Conservation (phyloP, 2,329 filamentous ascomycete genomes). For the Biscogniauxia marginata region DNA sequence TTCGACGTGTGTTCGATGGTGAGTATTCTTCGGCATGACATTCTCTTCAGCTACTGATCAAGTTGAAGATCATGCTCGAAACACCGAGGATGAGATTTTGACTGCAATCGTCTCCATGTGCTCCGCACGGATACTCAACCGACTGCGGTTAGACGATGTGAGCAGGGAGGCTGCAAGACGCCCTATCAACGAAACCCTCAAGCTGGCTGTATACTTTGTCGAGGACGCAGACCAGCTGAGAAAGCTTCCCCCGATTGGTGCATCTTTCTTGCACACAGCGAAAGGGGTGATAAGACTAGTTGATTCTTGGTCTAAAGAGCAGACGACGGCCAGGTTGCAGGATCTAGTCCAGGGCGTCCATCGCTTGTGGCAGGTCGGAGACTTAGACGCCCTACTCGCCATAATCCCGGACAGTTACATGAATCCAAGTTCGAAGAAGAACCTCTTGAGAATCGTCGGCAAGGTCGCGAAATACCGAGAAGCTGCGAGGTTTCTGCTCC, state of each 20-base stretch:
- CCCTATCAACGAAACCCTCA: constrained; percentile 12
- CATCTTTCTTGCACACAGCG: constrained; percentile 17
- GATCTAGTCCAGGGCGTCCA: constrained; percentile 31
- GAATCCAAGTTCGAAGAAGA: constrained; percentile 9
- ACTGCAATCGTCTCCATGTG: constrained; percentile 33
- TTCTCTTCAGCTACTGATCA: constrained; percentile 1
- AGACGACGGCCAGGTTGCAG: constrained; percentile 19
- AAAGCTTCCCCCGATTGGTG: neutral
- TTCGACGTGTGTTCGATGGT: too few species aligned
- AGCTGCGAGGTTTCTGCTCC: constrained; percentile 33
- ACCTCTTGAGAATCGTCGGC: constrained; percentile 32
- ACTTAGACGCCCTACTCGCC: constrained; percentile 13
- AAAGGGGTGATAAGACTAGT: constrained; percentile 25
- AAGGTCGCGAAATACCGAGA: constrained; percentile 40
- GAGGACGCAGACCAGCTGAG: neutral
- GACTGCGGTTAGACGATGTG: constrained; percentile 22
- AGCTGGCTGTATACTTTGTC: constrained; percentile 5
- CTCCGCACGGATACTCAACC: constrained; percentile 28
- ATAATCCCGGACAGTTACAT: constrained; percentile 23
- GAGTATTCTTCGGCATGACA: neutral
- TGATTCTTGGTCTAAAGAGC: constrained; percentile 27
- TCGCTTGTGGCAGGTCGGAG: constrained; percentile 21
- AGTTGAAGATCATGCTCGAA: constrained; percentile 1
- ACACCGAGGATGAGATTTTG: constrained; percentile 22
- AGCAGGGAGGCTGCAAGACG: constrained; percentile 1